phyloP scores from a whole-genome alignment of 106 monocot species.

The Dendrobium chrysotoxum region DNA sequence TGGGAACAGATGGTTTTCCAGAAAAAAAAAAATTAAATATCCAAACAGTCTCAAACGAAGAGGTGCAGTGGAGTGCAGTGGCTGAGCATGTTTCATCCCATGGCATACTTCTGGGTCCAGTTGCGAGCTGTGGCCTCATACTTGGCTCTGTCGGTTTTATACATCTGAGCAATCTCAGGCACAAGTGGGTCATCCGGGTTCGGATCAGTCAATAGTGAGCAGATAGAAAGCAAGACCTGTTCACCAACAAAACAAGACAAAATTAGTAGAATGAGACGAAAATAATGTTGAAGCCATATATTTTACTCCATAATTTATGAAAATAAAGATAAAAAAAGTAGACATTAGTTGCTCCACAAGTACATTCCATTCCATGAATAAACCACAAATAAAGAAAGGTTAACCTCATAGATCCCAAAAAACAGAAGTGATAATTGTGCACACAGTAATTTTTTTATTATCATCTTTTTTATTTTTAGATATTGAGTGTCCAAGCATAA shows the following conservation, averaged over 20 bases:
- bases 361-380: no score
- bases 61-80: background rate
- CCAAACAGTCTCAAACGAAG: background rate
- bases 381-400: no score
- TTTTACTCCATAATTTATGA: no score
- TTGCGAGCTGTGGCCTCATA: conserved; percentile 12
- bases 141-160: conserved; percentile 12
- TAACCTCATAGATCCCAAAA: no score
- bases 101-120: conserved; percentile 17
- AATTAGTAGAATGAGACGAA: background rate
- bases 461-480: no score
- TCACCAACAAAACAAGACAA: background rate
- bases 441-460: no score
- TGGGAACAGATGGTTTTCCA: background rate
- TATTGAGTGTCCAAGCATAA: no score
- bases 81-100: background rate
- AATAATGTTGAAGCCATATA: no score
- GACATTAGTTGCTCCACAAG: no score
- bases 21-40: background rate
- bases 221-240: conserved; percentile 13
- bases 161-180: conserved; percentile 20
- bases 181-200: conserved; percentile 18
- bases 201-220: conserved; percentile 12
- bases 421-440: no score
- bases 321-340: background rate